A percentile compares a stretch with the other conserved stretches of the same genome.
Conservation (phyloP, 495 filamentous ascomycete genomes). For the Copromyces sp. region DNA sequence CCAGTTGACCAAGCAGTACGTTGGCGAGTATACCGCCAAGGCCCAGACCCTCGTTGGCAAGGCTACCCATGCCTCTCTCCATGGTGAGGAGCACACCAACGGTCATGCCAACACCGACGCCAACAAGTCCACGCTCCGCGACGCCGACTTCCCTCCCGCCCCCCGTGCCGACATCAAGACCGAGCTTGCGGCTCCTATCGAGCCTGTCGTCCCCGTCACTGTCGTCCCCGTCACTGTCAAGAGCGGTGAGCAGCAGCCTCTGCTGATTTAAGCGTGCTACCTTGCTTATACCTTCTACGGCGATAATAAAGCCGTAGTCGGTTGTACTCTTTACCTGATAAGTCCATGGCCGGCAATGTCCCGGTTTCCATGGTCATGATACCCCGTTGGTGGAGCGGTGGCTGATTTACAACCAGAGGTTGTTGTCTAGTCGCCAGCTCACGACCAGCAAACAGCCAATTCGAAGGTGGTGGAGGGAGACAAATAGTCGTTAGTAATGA, state of each 20-base stretch:
- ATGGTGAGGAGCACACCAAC: slow-evolving; percentile 22
- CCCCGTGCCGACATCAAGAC: slow-evolving; percentile 34
- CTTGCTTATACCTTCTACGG: background rate
- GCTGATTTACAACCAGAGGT: background rate
- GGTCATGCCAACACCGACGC: slow-evolving; percentile 21
- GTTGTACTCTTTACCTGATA: background rate
- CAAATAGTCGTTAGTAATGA: background rate
- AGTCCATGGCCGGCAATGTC: background rate
- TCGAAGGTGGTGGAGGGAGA: background rate
- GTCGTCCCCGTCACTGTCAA: slow-evolving; percentile 2
- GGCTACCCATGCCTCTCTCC: slow-evolving; percentile 30
- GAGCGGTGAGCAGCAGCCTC: slow-evolving; percentile 28
- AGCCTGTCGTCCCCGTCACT: slow-evolving; percentile 9
- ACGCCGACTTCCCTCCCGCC: slow-evolving; percentile 50
- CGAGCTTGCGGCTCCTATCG: slow-evolving; percentile 3
- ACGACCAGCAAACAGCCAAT: background rate
- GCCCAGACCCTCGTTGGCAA: slow-evolving; percentile 57
- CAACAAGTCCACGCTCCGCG: slow-evolving; percentile 28
- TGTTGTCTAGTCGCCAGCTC: background rate
- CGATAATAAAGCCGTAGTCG: background rate
- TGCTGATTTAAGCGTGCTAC: slow-evolving; percentile 20
- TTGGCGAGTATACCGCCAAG: slow-evolving; percentile 75
- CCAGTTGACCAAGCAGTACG: slow-evolving; percentile 66
- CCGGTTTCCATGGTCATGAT: background rate
- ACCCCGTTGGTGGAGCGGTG: background rate